Percentiles rank a stretch among this genome's conserved stretches.
Evolutionary conservation across 306 rosid genomes (phyloP).

Genomic region (apple (Malus domestica)): DNA sequence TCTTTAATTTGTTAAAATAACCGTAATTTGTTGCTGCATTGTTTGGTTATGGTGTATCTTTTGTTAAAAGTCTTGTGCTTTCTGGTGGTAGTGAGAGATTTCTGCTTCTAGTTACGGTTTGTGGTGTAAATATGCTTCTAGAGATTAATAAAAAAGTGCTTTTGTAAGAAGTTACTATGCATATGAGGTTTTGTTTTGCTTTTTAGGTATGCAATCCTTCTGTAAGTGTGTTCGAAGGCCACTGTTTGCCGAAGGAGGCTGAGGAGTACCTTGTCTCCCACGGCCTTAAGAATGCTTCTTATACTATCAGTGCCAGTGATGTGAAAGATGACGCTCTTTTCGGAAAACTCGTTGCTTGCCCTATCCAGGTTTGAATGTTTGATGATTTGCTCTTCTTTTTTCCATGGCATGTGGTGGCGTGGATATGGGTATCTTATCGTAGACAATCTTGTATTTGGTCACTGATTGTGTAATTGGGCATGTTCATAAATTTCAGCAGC

Average conservation of each 20-base stretch:
- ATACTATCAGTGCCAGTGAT: conserved; percentile 51
- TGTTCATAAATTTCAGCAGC: conserved; percentile 46
- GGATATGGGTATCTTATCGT: not conserved
- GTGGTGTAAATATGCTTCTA: not conserved
- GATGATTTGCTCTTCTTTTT: not conserved
- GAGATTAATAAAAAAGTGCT: not conserved
- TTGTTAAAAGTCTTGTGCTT: not conserved
- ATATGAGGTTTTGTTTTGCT: conserved; percentile 4
- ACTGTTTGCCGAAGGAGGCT: conserved; percentile 47
- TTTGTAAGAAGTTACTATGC: not conserved
- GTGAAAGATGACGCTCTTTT: conserved; percentile 38
- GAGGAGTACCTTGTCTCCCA: conserved; percentile 55
- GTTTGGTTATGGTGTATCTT: not conserved
- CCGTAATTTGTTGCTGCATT: not conserved
- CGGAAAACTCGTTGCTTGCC: conserved; percentile 57
- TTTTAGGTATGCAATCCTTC: conserved; percentile 46
- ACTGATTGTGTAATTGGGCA: not conserved
- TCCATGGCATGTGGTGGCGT: not conserved
- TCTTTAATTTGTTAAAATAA: not conserved
- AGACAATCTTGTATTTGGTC: not conserved
- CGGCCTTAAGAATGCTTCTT: conserved; percentile 61
- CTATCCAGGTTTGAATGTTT: conserved; percentile 75
- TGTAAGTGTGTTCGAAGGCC: conserved; percentile 59
- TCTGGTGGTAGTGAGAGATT: not conserved
- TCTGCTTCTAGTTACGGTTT: not conserved